These are phyloP conservation scores for Sarocladium strictum DNA, from an alignment of 2,329 filamentous ascomycete species.

Conservation along the genomic window DNA sequence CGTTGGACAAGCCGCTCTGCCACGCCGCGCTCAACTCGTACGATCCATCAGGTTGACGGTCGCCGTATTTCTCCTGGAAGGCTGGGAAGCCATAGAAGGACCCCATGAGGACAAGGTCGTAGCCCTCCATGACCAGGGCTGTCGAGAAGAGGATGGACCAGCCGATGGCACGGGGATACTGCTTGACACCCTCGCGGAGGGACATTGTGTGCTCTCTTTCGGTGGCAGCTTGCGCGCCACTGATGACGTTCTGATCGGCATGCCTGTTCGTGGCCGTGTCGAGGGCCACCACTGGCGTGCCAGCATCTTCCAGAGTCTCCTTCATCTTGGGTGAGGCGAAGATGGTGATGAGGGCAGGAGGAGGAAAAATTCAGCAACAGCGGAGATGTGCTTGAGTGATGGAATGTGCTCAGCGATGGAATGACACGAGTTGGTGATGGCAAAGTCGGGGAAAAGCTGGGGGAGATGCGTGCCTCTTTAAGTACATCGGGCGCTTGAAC, in stretches of 20 bases:
- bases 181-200: conserved; percentile 27
- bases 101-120: conserved; percentile 34
- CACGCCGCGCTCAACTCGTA: conserved; percentile 28
- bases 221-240: conserved; percentile 31
- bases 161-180: conserved; percentile 35
- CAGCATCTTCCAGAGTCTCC: neutral
- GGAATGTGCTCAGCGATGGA: no score
- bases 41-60: conserved; percentile 29
- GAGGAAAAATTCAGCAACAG: neutral
- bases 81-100: conserved; percentile 34
- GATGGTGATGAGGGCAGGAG: neutral
- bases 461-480: no score
- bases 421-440: no score
- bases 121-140: conserved; percentile 35
- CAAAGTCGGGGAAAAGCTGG: no score
- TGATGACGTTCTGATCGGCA: neutral
- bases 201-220: conserved; percentile 31
- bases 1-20: conserved; percentile 50
- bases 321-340: neutral
- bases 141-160: conserved; percentile 37
- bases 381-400: no score
- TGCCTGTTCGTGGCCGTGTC: neutral
- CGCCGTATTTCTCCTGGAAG: conserved; percentile 45
- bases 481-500: no score
- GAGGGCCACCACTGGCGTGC: neutral